Base-by-base conservation (phyloP, 371 early-diverging fungal genomes). In the Mycotypha africana region DNA sequence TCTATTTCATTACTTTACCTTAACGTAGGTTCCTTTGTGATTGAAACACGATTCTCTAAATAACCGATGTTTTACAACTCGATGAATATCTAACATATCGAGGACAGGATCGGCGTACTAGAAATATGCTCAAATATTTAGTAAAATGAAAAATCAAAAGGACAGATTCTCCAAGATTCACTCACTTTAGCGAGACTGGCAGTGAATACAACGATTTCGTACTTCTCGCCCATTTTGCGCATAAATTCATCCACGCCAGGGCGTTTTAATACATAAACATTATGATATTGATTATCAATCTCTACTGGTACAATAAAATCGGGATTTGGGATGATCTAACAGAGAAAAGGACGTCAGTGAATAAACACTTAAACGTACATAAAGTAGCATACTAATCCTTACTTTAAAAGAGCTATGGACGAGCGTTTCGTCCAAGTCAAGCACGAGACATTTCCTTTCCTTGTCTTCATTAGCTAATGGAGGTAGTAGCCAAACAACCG, bases 31-130 rank as follows among this genome's bases (percentile, higher is more conserved):
- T 42, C 96, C 95, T 54, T 86, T 86, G 63, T 93, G 88, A 62
- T 94, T 84, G 43, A 84, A 82, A 69, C 99, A 98, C n/a, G 90
- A 85, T 58, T 96, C 95, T 53, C 99, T 83, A 79, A 94, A 97
- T 41, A 98, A 74, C 32, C 95, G 76, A 64, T 96, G 94, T 40
- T 81, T 78, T 20, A 98, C 85, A 3, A 89, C 92, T 33, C 78
- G 69, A 57, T 82, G 79, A 43, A 67, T 70, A 78, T 97, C 99
- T 37, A 98, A 75, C 71, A 85, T 81, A 67, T 96, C 95, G 26
- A 97, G 67, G 2, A 97, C 96, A 17, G 97, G 97, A 62, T 96
- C 93, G 23, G 96, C 99, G 59, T 98, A 98, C 89, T 92, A 69
- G 37, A 64, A 43, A 45, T 64, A 20, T 32, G 30, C 21, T 6